These are phyloP conservation scores for Martensiomyces pterosporus DNA, from an alignment of 192 early-diverging fungal genomes.

Conservation along the genomic window DNA sequence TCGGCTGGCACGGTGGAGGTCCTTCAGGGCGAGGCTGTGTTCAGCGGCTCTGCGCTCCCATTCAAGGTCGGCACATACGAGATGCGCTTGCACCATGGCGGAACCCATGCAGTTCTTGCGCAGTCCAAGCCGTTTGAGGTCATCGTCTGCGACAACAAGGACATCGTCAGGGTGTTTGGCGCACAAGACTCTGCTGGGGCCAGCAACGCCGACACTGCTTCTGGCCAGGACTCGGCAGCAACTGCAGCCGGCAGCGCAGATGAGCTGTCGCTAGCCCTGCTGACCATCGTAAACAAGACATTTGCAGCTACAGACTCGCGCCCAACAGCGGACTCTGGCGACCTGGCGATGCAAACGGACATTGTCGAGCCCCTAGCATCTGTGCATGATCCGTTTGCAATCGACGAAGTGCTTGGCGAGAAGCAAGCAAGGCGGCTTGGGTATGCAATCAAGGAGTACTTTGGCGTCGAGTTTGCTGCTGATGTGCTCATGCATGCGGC, in stretches of 20 bases:
- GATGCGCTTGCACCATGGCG: conserved; percentile 87
- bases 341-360: conserved; percentile 35
- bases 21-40: conserved; percentile 56
- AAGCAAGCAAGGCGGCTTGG: conserved; percentile 66
- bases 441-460: conserved; percentile 76
- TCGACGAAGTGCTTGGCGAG: conserved; percentile 49
- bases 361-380: conserved; percentile 43
- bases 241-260: conserved; percentile 8
- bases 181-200: background rate
- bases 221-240: no score
- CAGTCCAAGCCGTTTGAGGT: conserved; percentile 78
- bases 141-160: conserved; percentile 23
- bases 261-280: conserved; percentile 30
- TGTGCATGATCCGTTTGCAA: conserved; percentile 29
- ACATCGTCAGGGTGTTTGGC: conserved; percentile 17
- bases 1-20: conserved; percentile 3
- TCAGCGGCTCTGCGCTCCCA: conserved; percentile 65
- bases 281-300: conserved; percentile 40
- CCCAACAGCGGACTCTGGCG: conserved; percentile 1
- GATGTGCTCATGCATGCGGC: conserved; percentile 44
- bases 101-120: conserved; percentile 78
- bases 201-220: background rate
- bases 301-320: conserved; percentile 45
- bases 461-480: conserved; percentile 81
- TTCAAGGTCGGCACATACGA: conserved; percentile 89